Evolutionary conservation across 225 moss, liverwort and hornwort genomes (phyloP).

Genomic region (Marchantia polymorpha): DNA sequence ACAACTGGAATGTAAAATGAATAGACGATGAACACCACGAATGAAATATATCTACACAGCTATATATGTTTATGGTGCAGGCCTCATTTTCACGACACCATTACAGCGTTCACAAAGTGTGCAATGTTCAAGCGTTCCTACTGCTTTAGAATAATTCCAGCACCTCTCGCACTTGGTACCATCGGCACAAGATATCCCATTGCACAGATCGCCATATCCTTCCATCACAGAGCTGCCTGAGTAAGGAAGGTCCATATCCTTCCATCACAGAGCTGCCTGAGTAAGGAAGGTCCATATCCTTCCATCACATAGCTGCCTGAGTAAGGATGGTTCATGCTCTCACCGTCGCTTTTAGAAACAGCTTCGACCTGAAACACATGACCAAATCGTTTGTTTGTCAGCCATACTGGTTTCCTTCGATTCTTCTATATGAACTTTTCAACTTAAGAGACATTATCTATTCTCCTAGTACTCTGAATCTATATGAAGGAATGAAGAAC

Average conservation of each 20-base stretch:
- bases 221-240: conserved; percentile 56
- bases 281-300: conserved; percentile 58
- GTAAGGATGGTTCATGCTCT: conserved; percentile 52
- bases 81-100: conserved; percentile 52
- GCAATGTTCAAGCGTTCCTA: conserved; percentile 66
- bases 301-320: conserved; percentile 56
- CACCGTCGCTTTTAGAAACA: conserved; percentile 48
- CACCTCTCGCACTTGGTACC: conserved; percentile 90
- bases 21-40: neutral
- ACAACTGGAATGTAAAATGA: neutral
- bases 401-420: too few relatives aligned
- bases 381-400: neutral
- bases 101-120: conserved; percentile 77
- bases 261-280: conserved; percentile 56
- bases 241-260: conserved; percentile 58
- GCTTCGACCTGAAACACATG: conserved; percentile 53
- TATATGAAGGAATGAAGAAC: too few relatives aligned
- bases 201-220: conserved; percentile 68
- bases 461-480: too few relatives aligned
- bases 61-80: conserved; percentile 16
- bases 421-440: too few relatives aligned
- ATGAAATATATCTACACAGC: conserved; percentile 1
- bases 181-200: conserved; percentile 69
- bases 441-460: too few relatives aligned
- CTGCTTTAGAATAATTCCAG: conserved; percentile 76